Conservation (phyloP, 257 asterid genomes). For the Euphrasia confusa region DNA sequence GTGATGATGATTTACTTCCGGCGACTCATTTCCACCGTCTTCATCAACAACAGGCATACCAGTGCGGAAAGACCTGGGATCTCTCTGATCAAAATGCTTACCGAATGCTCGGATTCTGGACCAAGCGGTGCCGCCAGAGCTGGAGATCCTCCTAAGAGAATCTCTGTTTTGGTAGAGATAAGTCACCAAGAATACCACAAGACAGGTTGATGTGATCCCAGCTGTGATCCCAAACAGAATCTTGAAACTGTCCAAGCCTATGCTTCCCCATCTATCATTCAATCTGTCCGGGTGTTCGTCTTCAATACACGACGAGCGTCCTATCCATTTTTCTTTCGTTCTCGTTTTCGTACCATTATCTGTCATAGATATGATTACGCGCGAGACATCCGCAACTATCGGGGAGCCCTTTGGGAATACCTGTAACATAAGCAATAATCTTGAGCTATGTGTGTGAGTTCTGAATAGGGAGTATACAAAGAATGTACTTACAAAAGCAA, state of each 20-base stretch:
- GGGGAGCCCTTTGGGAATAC: conserved; percentile 35
- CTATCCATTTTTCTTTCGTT: conserved; percentile 17
- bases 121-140: conserved; percentile 23
- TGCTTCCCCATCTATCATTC: not conserved
- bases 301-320: not conserved
- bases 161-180: conserved; percentile 28
- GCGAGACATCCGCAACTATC: conserved; percentile 33
- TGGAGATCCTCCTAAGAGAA: conserved; percentile 13
- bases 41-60: not conserved
- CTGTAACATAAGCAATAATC: not conserved
- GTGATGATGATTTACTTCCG: not conserved
- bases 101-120: conserved; percentile 23
- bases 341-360: conserved; percentile 14
- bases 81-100: conserved; percentile 28
- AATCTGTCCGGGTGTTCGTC: not conserved
- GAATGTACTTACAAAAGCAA: conserved; percentile 31
- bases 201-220: conserved; percentile 25
- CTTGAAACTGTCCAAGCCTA: conserved; percentile 11
- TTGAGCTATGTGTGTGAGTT: no score
- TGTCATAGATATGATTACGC: conserved; percentile 24
- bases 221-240: conserved; percentile 24
- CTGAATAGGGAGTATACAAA: no score
- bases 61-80: conserved; percentile 3
- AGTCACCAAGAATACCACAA: conserved; percentile 19
- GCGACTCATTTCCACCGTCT: conserved; percentile 4